Evolutionary conservation across 2,329 filamentous ascomycete species (phyloP), one percentile per base, ranked within the genome.

Genomic region (Pseudogymnoascus sp.): DNA sequence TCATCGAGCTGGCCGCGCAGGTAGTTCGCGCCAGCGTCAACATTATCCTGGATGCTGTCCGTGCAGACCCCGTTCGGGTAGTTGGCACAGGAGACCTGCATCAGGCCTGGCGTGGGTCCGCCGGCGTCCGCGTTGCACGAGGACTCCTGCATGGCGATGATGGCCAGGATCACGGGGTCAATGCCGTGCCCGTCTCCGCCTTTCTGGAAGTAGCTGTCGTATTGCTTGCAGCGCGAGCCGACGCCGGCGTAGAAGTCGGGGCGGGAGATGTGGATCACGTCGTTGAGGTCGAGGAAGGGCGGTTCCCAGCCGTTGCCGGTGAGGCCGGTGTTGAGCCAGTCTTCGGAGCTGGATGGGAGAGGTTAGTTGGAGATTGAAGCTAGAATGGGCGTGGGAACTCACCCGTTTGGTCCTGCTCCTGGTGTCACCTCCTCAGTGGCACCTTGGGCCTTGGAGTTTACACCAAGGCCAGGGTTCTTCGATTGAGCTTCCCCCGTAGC

Each of bases 61-160:
- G 70, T 69, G 66, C 73, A 74, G 47, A 66, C 28, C 8, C 71
- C 72, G 57, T 70, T 70, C 14, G 70, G 72, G 64, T 72, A 74
- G 64, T 74, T 74, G 22, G 61, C 66, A 47, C 71, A 71, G n/a
- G 67, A 69, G 18, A 73, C 72, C 63, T 73, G 72, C 70, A 73
- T 74, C 22, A 74, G 64, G 5, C 73, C 72, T 0, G 72, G 72
- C 5, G 72, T 74, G 2, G 69, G 67, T 0, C 69, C 70, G n/a
- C 71, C 70, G 2, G 67, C 70, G 57, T 71, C 63, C 28, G 71
- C 70, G 60, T 73, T 71, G 68, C 72, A 75, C 15, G 68, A 71
- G 6, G 71, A 72, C 64, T 74, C 72, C 60, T 73, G 72, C 70
- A 73, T 72, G 25, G 72, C 71, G 57, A 74, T 68, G 60, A 73